Evolutionary conservation across 2,329 filamentous ascomycete genomes (phyloP).

Genomic region (Arachnomyces sp.): DNA sequence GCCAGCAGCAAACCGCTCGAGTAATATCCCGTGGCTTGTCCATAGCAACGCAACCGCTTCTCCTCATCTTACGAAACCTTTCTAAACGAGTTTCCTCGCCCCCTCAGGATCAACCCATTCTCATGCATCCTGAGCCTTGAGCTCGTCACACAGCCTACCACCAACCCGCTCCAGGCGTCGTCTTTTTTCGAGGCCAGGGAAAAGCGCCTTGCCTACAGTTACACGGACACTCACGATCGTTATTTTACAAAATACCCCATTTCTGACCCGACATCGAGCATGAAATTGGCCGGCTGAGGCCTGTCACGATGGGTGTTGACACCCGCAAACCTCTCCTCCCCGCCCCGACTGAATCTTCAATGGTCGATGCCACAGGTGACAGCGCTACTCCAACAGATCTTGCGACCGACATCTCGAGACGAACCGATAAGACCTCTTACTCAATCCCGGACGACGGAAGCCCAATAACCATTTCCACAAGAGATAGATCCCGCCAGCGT

Average conservation of each 20-base stretch:
- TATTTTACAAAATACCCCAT: not conserved
- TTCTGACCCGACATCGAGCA: constrained; percentile 19
- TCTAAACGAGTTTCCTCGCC: not conserved
- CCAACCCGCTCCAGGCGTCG: not conserved
- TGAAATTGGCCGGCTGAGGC: constrained; percentile 28
- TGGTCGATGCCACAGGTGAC: constrained; percentile 36
- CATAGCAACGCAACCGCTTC: no score
- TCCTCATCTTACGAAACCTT: no score
- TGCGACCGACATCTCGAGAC: constrained; percentile 44
- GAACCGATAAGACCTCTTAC: constrained; percentile 44
- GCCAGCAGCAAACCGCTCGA: no score
- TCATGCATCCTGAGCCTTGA: not conserved
- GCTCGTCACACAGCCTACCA: not conserved
- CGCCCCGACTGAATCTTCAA: constrained; percentile 42
- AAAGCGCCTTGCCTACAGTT: not conserved
- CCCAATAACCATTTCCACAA: constrained; percentile 81
- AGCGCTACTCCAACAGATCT: constrained; percentile 31
- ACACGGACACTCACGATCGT: not conserved
- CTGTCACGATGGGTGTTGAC: constrained; percentile 41
- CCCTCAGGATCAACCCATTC: not conserved
- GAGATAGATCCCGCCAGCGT: constrained; percentile 39
- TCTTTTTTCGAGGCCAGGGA: not conserved
- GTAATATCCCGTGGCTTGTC: no score
- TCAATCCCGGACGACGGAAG: constrained; percentile 52
- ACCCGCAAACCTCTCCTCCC: constrained; percentile 42